Base-by-base conservation (phyloP, 495 filamentous ascomycete species). In the Podospora conica region DNA sequence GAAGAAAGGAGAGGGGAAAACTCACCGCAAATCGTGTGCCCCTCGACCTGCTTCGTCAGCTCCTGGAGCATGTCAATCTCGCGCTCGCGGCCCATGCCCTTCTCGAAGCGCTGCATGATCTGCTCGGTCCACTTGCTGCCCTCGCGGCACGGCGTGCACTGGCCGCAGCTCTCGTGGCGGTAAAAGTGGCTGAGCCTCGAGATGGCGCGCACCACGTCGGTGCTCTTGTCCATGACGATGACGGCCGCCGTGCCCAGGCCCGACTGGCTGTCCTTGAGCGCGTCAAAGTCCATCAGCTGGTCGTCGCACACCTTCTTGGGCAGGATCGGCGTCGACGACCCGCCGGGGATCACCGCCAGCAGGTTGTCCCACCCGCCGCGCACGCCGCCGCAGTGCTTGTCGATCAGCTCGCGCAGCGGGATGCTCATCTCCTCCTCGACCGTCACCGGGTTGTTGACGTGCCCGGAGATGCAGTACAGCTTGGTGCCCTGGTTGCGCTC, bases 21-120 rank as follows among this genome's bases (percentile, higher is more conserved):
- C 84, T 73, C 82, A 88, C 86, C 95, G 80, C 95, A 98, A 68
- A 98, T 98, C 15, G 95, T 97, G 81, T 98, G 95, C 18, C 95
- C 95, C 82, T 98, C 95, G 60, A 98, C 95, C 81, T 98, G 96
- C 84, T 98, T 98, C 62, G 95, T 98, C 66, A 98, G 80, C 83
- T 98, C 95, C 82, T 98, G 95, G 66, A 98, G 85, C 95, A 98
- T 98, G 78, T 98, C 95, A 76, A 98, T 98, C 80, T 98, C 95
- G 53, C 95, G 82, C 76, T 88, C 88, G 60, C 91, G 86, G 61
- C 90, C 95, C 74, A 91, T 85, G 63, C 95, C 95, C 77, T 88
- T 90, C 84, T 96, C 91, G 71, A 98, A 93, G 60, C 95, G 88
- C 77, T 90, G 81, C 95, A 98, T 98, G 77, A 98, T 97, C 82